Base-by-base conservation (phyloP, 192 early-diverging fungal species). In the Rhizophagus clarus region DNA sequence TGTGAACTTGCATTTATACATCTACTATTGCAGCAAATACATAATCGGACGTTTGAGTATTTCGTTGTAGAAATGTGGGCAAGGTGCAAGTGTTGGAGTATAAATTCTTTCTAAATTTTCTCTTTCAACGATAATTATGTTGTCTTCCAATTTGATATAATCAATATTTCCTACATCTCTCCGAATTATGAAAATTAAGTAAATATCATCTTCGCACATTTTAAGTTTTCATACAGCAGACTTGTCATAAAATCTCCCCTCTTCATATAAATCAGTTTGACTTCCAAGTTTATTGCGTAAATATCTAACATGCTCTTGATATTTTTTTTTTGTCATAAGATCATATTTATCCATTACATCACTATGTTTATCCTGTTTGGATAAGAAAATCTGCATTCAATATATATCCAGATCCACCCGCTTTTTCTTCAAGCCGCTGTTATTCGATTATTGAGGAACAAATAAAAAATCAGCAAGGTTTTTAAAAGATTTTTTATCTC, bases 101-200 rank as follows among this genome's bases (percentile, higher is more conserved):
- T 70, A 70, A 70, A 70, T 70, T 70, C 42, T 40, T 70, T 70
- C 5, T 42, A 70, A 70, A 70, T 70, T 37, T 70, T 70, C 68
- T 70, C 68, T 70, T 42, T 70, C 28, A 70, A 70, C 68, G 42
- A 70, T 70, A 28, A 70, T 70, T 70, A 70, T 70, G 22, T 70
- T 70, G 42, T 70, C 37, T 40, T 70, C 42, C 37, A 29, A 29
- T 70, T 40, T 6, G 34, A 45, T 37, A 70, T 70, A 1, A 70
- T n/a, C 22, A n/a, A 70, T 31, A 15, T 15, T n/a, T 47, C 28
- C 69, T 31, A 71, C 17, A 31, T 47, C 40, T 71, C 69, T 71
- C 69, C 24, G 47, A 45, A 31, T 31, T 12, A 71, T 24, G 4
- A 71, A 20, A 45, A 71, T 24, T 31, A 71, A 26, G 15, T 45